Percentiles rank a stretch among this genome's conserved stretches.
phyloP scores from a whole-genome alignment of 176 grass and related monocot species.

The Carex pumila region DNA sequence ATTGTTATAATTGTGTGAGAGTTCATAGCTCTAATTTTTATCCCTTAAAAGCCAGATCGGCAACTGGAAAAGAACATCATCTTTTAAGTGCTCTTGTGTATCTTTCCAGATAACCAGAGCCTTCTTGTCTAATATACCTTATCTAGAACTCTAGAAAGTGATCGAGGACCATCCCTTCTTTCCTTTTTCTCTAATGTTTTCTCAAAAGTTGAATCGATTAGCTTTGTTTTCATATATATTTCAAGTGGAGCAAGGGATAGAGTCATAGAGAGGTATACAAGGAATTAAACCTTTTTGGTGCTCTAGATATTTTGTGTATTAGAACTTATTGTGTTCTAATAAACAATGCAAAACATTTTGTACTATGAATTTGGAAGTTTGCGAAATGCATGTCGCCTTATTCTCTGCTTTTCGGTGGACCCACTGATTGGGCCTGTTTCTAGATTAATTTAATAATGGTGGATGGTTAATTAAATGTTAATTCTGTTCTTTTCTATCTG shows the following conservation, averaged over 20 bases:
- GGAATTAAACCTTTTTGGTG: not conserved
- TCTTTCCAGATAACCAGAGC: not conserved
- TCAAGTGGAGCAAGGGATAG: not conserved
- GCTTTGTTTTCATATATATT: slow-evolving; percentile 1
- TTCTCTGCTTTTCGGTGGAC: not conserved
- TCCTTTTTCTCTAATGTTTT: not conserved
- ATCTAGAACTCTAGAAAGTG: not conserved
- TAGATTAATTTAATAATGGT: not conserved
- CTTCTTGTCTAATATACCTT: not conserved
- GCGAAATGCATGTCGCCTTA: not conserved
- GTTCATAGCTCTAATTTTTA: not conserved
- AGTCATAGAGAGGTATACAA: not conserved
- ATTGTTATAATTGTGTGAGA: not conserved
- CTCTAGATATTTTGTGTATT: slow-evolving; percentile 2
- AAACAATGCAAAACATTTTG: not conserved
- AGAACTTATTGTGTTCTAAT: not conserved
- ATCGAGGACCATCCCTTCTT: not conserved
- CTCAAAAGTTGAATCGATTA: not conserved
- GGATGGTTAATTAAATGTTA: not conserved
- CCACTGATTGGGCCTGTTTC: not conserved
- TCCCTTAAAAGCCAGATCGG: not conserved
- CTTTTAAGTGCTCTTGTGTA: not conserved
- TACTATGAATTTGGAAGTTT: slow-evolving; percentile 4
- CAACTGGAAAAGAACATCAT: not conserved
- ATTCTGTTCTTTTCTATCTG: not conserved